These are phyloP conservation scores for Naganishia sp. DNA, from an alignment of 1,284 basidiomycete genomes.

Conservation along the genomic window DNA sequence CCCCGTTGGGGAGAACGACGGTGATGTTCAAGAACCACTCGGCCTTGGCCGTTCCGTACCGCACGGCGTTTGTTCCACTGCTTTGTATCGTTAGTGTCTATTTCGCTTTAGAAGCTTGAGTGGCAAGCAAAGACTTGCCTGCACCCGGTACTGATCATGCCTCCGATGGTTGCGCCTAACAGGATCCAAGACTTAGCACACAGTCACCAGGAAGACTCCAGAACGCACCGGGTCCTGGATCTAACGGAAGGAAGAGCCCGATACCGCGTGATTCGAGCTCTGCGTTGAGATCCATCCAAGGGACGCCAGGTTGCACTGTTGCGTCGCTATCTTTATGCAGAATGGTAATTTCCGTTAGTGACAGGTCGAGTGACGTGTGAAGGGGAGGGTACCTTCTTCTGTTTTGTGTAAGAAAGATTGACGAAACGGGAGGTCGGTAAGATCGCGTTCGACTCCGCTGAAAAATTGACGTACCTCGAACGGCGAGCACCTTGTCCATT, in stretches of 20 bases:
- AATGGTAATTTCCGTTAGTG: constrained; percentile 55
- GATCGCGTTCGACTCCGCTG: background rate
- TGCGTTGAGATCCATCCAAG: constrained; percentile 85
- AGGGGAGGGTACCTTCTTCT: constrained; percentile 21
- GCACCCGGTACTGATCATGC: constrained; percentile 87
- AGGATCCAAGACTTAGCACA: constrained; percentile 51
- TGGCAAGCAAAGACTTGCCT: constrained; percentile 50
- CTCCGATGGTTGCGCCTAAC: constrained; percentile 74
- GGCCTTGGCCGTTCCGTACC: constrained; percentile 80
- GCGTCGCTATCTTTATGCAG: constrained; percentile 67
- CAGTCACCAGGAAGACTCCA: background rate
- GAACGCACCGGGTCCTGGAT: constrained; percentile 40
- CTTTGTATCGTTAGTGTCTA: background rate
- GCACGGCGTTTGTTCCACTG: constrained; percentile 74
- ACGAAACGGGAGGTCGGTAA: background rate
- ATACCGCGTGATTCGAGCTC: constrained; percentile 68
- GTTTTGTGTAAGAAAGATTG: background rate
- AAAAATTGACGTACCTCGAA: constrained; percentile 62
- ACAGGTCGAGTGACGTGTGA: constrained; percentile 40
- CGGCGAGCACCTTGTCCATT: constrained; percentile 80
- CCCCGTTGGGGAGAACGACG: constrained; percentile 82
- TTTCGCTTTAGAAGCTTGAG: constrained; percentile 25
- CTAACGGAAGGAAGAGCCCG: constrained; percentile 83
- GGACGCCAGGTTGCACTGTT: constrained; percentile 77
- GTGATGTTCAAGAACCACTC: constrained; percentile 85